phyloP scores from a whole-genome alignment of 2,329 filamentous ascomycete species.

The Alternaria ventricosa region DNA sequence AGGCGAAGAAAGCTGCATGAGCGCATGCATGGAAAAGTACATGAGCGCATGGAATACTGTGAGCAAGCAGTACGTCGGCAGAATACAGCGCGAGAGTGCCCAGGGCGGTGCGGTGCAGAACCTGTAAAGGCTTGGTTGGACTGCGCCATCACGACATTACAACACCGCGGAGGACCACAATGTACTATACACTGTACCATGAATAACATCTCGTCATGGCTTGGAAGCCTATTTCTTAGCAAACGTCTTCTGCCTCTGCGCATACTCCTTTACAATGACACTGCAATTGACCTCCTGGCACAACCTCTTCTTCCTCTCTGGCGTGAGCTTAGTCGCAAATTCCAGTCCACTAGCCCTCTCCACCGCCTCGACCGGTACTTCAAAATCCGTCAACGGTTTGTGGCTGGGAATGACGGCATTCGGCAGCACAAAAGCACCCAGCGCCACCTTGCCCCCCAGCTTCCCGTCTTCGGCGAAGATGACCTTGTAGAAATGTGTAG shows the following conservation, averaged over 20 bases:
- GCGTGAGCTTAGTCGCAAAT: slow-evolving; percentile 81
- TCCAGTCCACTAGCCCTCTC: slow-evolving; percentile 92
- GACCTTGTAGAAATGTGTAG: slow-evolving; percentile 99
- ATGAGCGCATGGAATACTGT: slow-evolving; percentile 62
- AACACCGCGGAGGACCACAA: neutral
- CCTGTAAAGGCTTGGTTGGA: slow-evolving; percentile 10
- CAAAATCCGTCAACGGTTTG: slow-evolving; percentile 88
- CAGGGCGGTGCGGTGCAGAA: slow-evolving; percentile 11
- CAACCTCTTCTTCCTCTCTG: slow-evolving; percentile 74
- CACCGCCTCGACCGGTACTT: slow-evolving; percentile 90
- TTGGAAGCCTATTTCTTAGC: slow-evolving; percentile 30
- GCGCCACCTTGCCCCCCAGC: slow-evolving; percentile 70
- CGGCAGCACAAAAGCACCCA: slow-evolving; percentile 93
- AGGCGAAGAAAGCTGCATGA: slow-evolving; percentile 58
- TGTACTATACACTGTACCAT: slow-evolving; percentile 37
- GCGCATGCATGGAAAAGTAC: slow-evolving; percentile 63
- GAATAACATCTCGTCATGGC: slow-evolving; percentile 4
- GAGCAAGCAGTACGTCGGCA: slow-evolving; percentile 56
- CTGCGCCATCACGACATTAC: neutral
- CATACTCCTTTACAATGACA: slow-evolving; percentile 82
- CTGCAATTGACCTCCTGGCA: slow-evolving; percentile 88
- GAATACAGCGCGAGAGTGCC: slow-evolving; percentile 54
- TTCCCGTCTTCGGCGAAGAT: slow-evolving; percentile 90
- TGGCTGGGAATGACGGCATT: slow-evolving; percentile 88
- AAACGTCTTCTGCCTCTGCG: slow-evolving; percentile 61